Evolutionary conservation across 768 basidiomycete species (phyloP), one percentile per base, ranked within the genome.

Genomic region (Boletus rex-veris): DNA sequence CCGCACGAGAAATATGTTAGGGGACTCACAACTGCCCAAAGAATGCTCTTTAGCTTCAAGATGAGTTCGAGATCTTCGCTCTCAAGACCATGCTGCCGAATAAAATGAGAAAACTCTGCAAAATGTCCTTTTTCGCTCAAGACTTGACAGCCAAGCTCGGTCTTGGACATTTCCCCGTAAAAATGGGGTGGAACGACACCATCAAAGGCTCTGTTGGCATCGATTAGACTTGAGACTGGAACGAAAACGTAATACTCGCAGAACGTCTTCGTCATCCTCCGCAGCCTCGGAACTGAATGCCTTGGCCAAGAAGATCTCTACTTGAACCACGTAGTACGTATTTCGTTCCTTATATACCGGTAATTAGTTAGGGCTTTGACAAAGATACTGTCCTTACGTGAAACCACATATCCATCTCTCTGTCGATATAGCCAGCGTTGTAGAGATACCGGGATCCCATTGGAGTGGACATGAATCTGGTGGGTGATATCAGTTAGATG

Each of bases 101-200:
- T 90, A 62, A 96, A 90, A 54, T 91, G 85, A 1, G 92, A 86
- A 64, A 98, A 98, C 58, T 96, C 92, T 6, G 80, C 66, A 63
- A 98, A 94, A 66, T 98, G 92, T 0, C 91, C 91, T 60, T 89
- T 93, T 54, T 95, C 93, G 54, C 86, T 83, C 38, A 99, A 74
- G 10, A 94, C 85, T 64, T 90, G 89, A 70, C 94, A 96, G 0
- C 97, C 97, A 45, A 95, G 85, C 52, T 90, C 89, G 4, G 97
- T 98, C 71, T 97, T 98, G 43, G 94, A 88, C 81, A 98, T 90
- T 71, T 98, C 96, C 19, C 96, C 96, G 63, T 98, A 96, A 71
- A 99, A 98, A 69, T 99, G 95, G 2, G 90, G 85, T 3, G 96
- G 97, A 12, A 93, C 90, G 11, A 86, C 86, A 12, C 88, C 89